These are phyloP conservation scores for Lojkania enalia DNA, from an alignment of 2,329 filamentous ascomycete species.

Conservation along the genomic window DNA sequence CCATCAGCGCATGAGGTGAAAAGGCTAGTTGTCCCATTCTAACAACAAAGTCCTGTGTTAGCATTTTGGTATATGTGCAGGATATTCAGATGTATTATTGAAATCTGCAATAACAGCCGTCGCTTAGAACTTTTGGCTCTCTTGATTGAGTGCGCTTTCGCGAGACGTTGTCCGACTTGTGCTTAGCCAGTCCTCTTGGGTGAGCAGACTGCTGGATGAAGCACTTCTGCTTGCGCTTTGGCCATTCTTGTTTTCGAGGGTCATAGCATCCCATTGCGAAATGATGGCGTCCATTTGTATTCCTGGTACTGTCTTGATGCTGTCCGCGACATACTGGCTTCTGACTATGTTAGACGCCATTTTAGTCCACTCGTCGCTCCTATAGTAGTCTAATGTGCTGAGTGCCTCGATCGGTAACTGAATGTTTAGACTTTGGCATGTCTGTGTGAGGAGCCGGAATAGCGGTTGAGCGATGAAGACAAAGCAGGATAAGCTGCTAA, in stretches of 20 bases:
- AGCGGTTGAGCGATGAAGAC: conserved; percentile 35
- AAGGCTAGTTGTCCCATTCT: no score
- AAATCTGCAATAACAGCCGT: no score
- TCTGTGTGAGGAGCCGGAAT: conserved; percentile 33
- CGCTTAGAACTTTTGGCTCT: no score
- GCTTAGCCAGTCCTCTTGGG: no score
- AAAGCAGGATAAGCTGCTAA: conserved; percentile 26
- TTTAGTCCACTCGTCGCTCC: conserved; percentile 36
- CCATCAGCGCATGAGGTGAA: no score
- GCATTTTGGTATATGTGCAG: no score
- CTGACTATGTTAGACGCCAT: conserved; percentile 30
- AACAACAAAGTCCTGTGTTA: no score
- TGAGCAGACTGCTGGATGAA: no score
- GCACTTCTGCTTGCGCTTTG: no score
- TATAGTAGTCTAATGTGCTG: conserved; percentile 24
- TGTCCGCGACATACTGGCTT: conserved; percentile 36
- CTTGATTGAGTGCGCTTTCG: no score
- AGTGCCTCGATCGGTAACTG: conserved; percentile 26
- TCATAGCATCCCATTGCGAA: conserved; percentile 29
- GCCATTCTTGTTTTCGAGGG: conserved; percentile 2
- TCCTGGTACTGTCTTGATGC: conserved; percentile 17
- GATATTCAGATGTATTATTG: no score
- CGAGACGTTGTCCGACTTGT: no score
- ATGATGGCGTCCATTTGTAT: conserved; percentile 36
- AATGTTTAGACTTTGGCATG: conserved; percentile 25